Base-by-base conservation (phyloP, 306 rosid species). In the Ochetophila trinervis region DNA sequence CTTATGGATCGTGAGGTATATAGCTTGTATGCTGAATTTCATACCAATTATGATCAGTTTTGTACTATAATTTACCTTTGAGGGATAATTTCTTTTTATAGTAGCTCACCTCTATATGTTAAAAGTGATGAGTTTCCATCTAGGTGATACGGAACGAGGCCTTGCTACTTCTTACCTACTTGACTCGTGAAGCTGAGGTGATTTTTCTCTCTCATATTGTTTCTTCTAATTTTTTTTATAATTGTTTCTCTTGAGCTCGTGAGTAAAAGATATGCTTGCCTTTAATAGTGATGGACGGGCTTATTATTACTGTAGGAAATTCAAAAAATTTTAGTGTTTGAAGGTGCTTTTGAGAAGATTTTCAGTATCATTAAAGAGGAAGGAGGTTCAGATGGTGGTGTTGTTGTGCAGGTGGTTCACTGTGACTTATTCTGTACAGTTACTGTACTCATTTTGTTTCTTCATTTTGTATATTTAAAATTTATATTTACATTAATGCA, bases 61-160 rank as follows among this genome's bases (percentile, higher is more conserved):
- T 21, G 19, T 18, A 35, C 17, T 37, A 35, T 34, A 63, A 32
- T 63, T 44, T 42, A 32, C 14, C 14, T 27, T 17, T 74, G 30
- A 67, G 48, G 22, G 60, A 20, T 16, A 24, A 14, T 60, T 57
- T 7, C 27, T 59, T 40, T 50, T 20, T 32, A n/a, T 9, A 9
- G 21, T 40, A 2, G 24, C 30, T 19, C 45, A 19, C 34, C 9
- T 65, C 2, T 53, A 36, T 65, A 32, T 60, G n/a, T 17, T 23
- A 49, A 34, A 27, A 24, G 18, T 66, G 12, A 0, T 51, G 20
- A 23, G 40, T 74, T 72, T 48, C 71, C 51, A 73, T 72, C 20
- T 72, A 91, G 98, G 98, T 91, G 63, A 91, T 91, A 78, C 85
- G 96, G 55, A 91, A 91, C 37, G 98, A 91, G 86, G 98, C 98